Evolutionary conservation across 768 basidiomycete genomes (phyloP).

Genomic region (Amanita phalloides): DNA sequence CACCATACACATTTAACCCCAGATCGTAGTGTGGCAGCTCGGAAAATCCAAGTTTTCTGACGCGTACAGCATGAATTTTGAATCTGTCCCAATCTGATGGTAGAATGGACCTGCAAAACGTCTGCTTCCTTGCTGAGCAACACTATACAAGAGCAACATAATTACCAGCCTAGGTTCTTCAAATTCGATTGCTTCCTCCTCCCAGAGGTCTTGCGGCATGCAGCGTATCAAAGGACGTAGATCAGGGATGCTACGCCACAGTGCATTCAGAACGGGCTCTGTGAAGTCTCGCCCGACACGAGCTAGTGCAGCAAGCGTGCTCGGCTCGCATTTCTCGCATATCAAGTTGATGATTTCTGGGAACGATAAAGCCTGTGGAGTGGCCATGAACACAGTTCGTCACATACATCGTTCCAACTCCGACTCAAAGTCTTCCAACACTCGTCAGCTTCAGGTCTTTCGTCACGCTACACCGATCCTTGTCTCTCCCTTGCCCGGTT

Average conservation of each 20-base stretch:
- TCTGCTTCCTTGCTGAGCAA: background rate
- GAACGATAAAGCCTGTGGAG: background rate
- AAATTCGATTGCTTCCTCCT: background rate
- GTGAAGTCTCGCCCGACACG: background rate
- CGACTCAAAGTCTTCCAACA: slow-evolving; percentile 48
- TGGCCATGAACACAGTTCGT: background rate
- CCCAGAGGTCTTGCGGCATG: slow-evolving; percentile 5
- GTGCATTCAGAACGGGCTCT: background rate
- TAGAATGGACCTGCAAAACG: background rate
- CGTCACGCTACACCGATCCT: slow-evolving; percentile 59
- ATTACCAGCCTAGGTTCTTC: background rate
- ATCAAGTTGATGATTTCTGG: background rate
- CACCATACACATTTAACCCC: background rate
- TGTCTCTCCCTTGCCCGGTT: slow-evolving; percentile 58
- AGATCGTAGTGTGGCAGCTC: background rate
- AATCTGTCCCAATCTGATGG: slow-evolving; percentile 2
- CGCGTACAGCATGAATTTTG: background rate
- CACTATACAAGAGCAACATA: background rate
- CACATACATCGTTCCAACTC: background rate
- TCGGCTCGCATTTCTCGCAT: background rate
- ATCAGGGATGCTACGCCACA: background rate
- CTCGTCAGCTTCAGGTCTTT: slow-evolving; percentile 69
- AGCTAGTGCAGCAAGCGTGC: background rate
- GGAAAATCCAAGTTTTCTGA: background rate
- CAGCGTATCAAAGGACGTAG: background rate